These are phyloP conservation scores for Sequoiadendron giganteum DNA, from an alignment of 75 land plant species.

Conservation along the genomic window DNA sequence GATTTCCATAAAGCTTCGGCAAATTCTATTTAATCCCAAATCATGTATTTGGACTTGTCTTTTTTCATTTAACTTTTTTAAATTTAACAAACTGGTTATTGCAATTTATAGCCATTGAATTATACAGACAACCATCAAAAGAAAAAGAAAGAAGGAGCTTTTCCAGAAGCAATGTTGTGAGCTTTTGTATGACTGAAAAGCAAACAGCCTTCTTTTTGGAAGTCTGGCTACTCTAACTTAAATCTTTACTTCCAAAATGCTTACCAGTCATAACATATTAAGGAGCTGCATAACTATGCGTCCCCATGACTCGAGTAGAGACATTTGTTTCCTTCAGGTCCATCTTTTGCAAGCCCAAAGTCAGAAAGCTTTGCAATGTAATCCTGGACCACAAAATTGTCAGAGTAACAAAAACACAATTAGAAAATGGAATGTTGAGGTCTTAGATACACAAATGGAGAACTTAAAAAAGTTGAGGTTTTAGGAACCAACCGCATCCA, in stretches of 20 bases:
- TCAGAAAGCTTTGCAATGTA: constrained; percentile 88
- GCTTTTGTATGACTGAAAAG: background rate
- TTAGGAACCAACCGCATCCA: constrained; percentile 40
- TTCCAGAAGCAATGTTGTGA: background rate
- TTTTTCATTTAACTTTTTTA: no score
- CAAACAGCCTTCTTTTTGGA: constrained; percentile 4
- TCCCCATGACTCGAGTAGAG: constrained; percentile 68
- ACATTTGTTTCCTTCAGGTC: constrained; percentile 61
- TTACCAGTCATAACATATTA: constrained; percentile 68
- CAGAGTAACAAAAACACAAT: background rate
- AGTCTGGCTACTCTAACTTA: background rate
- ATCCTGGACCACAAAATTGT: constrained; percentile 30
- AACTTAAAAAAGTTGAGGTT: background rate
- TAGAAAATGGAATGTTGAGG: background rate
- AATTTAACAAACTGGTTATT: background rate
- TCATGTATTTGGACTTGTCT: background rate
- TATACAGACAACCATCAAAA: background rate
- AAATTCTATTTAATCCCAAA: background rate
- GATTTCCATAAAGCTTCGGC: background rate
- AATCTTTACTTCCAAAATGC: background rate
- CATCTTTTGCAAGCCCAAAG: constrained; percentile 68
- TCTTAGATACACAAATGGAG: background rate
- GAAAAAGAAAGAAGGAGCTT: background rate
- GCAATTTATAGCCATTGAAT: background rate
- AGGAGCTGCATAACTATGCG: constrained; percentile 68